These are phyloP conservation scores for Dioscorea alata DNA, from an alignment of 106 monocot genomes.

Conservation along the genomic window DNA sequence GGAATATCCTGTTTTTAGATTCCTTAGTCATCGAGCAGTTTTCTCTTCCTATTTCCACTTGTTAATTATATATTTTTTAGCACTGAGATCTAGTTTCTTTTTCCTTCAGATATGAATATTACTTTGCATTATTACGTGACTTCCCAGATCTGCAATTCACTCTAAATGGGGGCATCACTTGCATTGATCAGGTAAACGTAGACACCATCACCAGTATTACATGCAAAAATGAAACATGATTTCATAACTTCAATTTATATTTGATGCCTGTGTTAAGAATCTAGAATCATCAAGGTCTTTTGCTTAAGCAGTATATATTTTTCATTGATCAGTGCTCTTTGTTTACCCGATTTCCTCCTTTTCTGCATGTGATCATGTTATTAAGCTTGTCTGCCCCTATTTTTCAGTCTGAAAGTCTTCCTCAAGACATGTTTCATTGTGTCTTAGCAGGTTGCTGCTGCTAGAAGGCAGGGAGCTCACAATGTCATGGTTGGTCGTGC, in stretches of 20 bases:
- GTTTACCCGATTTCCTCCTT: too few species aligned
- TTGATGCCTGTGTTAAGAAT: background rate
- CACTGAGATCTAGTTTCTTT: background rate
- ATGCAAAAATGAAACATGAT: background rate
- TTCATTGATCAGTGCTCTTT: too few species aligned
- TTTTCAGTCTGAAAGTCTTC: background rate
- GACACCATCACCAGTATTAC: background rate
- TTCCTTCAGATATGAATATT: constrained; percentile 83
- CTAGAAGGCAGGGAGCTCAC: constrained; percentile 67
- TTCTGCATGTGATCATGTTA: background rate
- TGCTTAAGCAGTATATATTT: background rate
- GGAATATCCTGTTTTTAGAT: too few species aligned
- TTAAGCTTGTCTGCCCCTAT: background rate
- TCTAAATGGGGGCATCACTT: constrained; percentile 89
- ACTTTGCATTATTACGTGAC: constrained; percentile 87
- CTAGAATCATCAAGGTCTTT: background rate
- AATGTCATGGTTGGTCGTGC: constrained; percentile 98
- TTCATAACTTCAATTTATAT: background rate
- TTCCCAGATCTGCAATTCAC: constrained; percentile 89
- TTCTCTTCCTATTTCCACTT: background rate
- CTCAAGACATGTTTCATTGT: too few species aligned
- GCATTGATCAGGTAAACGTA: constrained; percentile 65
- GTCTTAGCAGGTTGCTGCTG: constrained; percentile 59
- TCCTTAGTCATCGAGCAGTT: too few species aligned
- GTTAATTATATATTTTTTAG: background rate